phyloP scores from a whole-genome alignment of 2,329 filamentous ascomycete species.

The Trichoderma simmonsii region DNA sequence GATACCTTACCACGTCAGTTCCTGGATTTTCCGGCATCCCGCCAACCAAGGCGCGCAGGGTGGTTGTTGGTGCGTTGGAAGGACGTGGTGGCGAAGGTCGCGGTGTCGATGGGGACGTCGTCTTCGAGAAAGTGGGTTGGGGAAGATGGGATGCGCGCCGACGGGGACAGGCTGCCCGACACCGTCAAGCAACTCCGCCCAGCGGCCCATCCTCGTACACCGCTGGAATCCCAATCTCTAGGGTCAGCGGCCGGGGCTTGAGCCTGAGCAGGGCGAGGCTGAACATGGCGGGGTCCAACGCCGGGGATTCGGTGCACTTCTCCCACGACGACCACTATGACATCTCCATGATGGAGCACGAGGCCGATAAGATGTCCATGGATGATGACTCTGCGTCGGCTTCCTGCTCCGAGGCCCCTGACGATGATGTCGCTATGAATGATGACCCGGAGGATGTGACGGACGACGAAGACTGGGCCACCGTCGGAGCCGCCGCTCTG shows the following conservation, averaged over 20 bases:
- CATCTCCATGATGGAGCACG: slow-evolving; percentile 71
- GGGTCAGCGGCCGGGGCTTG: slow-evolving; percentile 37
- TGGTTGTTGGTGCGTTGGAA: slow-evolving; percentile 91
- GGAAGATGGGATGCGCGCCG: slow-evolving; percentile 88
- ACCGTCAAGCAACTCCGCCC: slow-evolving; percentile 41
- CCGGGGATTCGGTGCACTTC: slow-evolving; percentile 70
- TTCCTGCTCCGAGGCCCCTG: slow-evolving; percentile 72
- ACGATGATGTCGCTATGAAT: slow-evolving; percentile 63
- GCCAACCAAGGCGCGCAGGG: slow-evolving; percentile 81
- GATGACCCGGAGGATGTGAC: slow-evolving; percentile 83
- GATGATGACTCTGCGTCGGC: slow-evolving; percentile 67
- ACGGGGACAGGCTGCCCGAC: slow-evolving; percentile 58
- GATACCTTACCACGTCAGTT: slow-evolving; percentile 86
- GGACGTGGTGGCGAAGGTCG: slow-evolving; percentile 65
- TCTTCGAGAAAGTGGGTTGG: slow-evolving; percentile 96
- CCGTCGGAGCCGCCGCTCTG: slow-evolving; percentile 80
- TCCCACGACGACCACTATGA: slow-evolving; percentile 66
- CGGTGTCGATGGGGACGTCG: slow-evolving; percentile 65
- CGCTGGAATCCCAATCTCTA: slow-evolving; percentile 56
- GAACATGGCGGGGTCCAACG: slow-evolving; percentile 56
- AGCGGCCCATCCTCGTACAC: slow-evolving; percentile 38
- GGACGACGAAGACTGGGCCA: slow-evolving; percentile 94
- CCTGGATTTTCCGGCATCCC: slow-evolving; percentile 89
- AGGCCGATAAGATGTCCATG: slow-evolving; percentile 93
- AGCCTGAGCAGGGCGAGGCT: slow-evolving; percentile 48